phyloP scores from a whole-genome alignment of 2,329 filamentous ascomycete genomes.

The Huntiella moniliformis region DNA sequence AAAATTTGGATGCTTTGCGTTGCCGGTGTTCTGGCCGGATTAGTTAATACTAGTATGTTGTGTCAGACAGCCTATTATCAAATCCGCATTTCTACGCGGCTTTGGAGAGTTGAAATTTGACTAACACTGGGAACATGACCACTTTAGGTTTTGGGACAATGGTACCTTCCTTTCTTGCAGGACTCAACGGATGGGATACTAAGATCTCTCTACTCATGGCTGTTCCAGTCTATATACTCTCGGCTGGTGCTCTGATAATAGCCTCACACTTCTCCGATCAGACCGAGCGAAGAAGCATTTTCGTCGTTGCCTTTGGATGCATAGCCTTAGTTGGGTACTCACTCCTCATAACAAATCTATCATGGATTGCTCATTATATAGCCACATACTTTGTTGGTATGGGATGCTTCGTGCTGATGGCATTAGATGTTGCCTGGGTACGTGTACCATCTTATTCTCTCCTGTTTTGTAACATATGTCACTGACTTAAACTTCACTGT shows the following conservation, averaged over 20 bases:
- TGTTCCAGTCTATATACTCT: not conserved
- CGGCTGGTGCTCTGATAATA: not conserved
- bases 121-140: too few species aligned
- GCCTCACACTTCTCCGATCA: not conserved
- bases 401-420: not conserved
- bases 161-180: not conserved
- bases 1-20: constrained; percentile 3
- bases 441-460: not conserved
- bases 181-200: not conserved
- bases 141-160: not conserved
- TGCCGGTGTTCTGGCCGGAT: not conserved
- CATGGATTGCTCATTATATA: not conserved
- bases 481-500: not conserved
- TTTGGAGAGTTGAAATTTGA: not conserved
- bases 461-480: too few species aligned
- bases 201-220: not conserved
- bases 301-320: not conserved
- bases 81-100: not conserved
- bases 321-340: constrained; percentile 1
- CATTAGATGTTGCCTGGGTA: not conserved
- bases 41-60: constrained; percentile 3
- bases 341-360: not conserved
- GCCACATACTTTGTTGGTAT: not conserved
- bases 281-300: not conserved
- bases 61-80: too few species aligned